A percentile compares a stretch with the other conserved stretches of the same genome.
phyloP scores from a whole-genome alignment of 2,329 filamentous ascomycete genomes.

The Chaetomium strumarium region DNA sequence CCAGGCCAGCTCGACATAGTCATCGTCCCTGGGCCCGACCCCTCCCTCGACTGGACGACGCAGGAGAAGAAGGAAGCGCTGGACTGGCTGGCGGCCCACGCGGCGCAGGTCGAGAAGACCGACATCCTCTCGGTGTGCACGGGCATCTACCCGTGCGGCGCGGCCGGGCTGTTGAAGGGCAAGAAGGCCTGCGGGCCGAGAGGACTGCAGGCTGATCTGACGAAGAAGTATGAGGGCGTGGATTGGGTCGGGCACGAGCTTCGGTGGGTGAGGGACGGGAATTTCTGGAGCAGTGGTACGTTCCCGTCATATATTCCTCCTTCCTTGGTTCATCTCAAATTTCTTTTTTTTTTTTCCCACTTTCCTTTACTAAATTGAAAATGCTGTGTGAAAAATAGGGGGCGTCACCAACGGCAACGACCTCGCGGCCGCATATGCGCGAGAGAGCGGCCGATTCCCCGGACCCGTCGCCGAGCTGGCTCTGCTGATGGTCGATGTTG shows the following conservation, averaged over 20 bases:
- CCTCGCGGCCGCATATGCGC: constrained; percentile 47
- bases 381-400: constrained; percentile 30
- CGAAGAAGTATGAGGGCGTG: constrained; percentile 34
- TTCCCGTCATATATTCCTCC: constrained; percentile 11
- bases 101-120: constrained; percentile 33
- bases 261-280: constrained; percentile 48
- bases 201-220: constrained; percentile 36
- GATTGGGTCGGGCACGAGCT: constrained; percentile 41
- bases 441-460: constrained; percentile 39
- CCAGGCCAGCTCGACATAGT: constrained; percentile 48
- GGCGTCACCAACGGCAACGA: constrained; percentile 53
- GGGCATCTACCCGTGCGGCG: constrained; percentile 43
- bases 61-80: constrained; percentile 26
- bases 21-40: constrained; percentile 46
- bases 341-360: no score
- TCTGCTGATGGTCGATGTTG: constrained; percentile 41
- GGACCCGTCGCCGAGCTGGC: constrained; percentile 39
- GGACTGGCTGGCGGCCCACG: constrained; percentile 41
- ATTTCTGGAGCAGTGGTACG: constrained; percentile 50
- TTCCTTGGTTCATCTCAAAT: neutral
- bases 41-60: constrained; percentile 27
- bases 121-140: constrained; percentile 50
- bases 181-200: constrained; percentile 43
- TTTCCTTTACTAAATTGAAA: no score
- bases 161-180: constrained; percentile 43